Percentiles rank a stretch among this genome's conserved stretches.
phyloP scores from a whole-genome alignment of 805 yeast species.

The Saturnispora hagleri region DNA sequence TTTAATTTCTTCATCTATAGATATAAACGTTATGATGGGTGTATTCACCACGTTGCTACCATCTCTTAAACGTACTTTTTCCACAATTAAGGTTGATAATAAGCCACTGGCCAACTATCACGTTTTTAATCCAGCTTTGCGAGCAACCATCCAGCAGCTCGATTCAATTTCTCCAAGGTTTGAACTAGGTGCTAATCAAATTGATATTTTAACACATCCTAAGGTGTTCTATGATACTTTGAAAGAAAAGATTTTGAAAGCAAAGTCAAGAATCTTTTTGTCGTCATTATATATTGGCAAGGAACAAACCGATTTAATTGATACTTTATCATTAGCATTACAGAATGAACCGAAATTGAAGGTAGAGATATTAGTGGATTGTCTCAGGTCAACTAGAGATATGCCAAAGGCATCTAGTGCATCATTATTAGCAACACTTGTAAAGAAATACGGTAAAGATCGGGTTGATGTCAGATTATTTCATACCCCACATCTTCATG shows the following conservation, averaged over 20 bases:
- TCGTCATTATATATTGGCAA: slow-evolving; percentile 85
- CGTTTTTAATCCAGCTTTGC: slow-evolving; percentile 21
- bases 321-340: slow-evolving; percentile 53
- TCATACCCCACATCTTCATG: slow-evolving; percentile 79
- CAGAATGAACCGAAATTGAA: slow-evolving; percentile 47
- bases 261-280: slow-evolving; percentile 63
- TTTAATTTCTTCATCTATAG: background rate
- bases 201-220: slow-evolving; percentile 59
- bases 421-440: slow-evolving; percentile 56
- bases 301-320: slow-evolving; percentile 65
- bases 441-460: slow-evolving; percentile 48
- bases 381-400: slow-evolving; percentile 87
- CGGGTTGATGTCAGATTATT: slow-evolving; percentile 77
- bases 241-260: slow-evolving; percentile 50
- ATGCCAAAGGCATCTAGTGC: slow-evolving; percentile 77
- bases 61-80: slow-evolving; percentile 9
- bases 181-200: slow-evolving; percentile 43
- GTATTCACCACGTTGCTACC: background rate
- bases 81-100: slow-evolving; percentile 23
- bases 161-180: slow-evolving; percentile 65
- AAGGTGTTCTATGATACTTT: slow-evolving; percentile 59
- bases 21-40: background rate
- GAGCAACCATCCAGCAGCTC: slow-evolving; percentile 35
- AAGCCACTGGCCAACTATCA: slow-evolving; percentile 17
- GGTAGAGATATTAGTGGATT: slow-evolving; percentile 74